These are phyloP conservation scores for Phaeomoniella chlamydospora DNA, from an alignment of 2,329 filamentous ascomycete genomes.

Conservation along the genomic window DNA sequence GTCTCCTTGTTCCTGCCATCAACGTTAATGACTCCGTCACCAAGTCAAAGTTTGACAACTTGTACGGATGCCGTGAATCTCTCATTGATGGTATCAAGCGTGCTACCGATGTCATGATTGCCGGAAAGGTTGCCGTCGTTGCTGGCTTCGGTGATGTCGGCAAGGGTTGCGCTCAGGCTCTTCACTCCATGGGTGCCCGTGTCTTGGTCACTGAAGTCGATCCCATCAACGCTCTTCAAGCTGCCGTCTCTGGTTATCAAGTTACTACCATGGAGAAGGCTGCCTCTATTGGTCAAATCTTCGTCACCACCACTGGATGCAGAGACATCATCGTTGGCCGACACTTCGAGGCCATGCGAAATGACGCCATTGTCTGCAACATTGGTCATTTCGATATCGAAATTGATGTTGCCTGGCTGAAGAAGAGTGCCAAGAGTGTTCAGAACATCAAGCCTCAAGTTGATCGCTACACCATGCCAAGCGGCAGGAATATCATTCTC, in stretches of 20 bases:
- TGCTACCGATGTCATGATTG: slow-evolving; percentile 99
- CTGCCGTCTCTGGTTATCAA: slow-evolving; percentile 92
- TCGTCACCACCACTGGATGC: slow-evolving; percentile 98
- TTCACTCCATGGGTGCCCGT: slow-evolving; percentile 92
- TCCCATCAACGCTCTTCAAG: slow-evolving; percentile 98
- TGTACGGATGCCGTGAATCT: slow-evolving; percentile 98
- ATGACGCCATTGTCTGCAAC: slow-evolving; percentile 99
- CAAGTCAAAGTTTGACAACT: slow-evolving; percentile 99
- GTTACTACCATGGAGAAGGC: slow-evolving; percentile 98
- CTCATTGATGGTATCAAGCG: slow-evolving; percentile 99
- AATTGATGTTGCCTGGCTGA: slow-evolving; percentile 99
- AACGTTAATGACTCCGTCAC: slow-evolving; percentile 99
- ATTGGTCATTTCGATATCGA: slow-evolving; percentile 99
- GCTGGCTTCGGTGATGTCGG: slow-evolving; percentile 98
- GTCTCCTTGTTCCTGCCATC: slow-evolving; percentile 86
- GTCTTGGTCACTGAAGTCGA: slow-evolving; percentile 95
- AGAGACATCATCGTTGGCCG: slow-evolving; percentile 85
- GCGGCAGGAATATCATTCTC: slow-evolving; percentile 92
- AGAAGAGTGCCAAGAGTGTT: slow-evolving; percentile 83
- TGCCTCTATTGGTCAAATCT: slow-evolving; percentile 80
- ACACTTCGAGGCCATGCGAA: slow-evolving; percentile 91
- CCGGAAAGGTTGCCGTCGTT: slow-evolving; percentile 94
- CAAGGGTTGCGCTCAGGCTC: slow-evolving; percentile 94
- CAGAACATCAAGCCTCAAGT: slow-evolving; percentile 99
- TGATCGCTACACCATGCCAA: slow-evolving; percentile 91